Evolutionary conservation across 2,329 filamentous ascomycete species (phyloP), one percentile per base, ranked within the genome.

Genomic region (Ophiostoma ips): DNA sequence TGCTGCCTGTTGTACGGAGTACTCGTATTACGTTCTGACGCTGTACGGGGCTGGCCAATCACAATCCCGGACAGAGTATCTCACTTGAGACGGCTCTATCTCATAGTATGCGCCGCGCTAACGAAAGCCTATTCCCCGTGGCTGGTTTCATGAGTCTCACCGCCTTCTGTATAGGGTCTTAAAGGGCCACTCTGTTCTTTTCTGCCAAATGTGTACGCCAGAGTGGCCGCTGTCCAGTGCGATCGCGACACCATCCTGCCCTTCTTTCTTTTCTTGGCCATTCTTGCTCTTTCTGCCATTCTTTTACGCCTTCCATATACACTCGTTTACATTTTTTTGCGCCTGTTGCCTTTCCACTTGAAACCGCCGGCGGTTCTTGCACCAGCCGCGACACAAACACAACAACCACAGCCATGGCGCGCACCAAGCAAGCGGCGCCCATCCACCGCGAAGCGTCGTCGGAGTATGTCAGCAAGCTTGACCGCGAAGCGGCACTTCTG

Each of bases 361-460:
- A 13, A 45, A 12, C 43, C 28, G 43, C 30, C 30, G 43, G 41
- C 41, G 41, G 41, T 44, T 30, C 6, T 15, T 44, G 4, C 10
- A 31, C 12, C 38, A 12, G 13, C 11, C 21, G 7, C 12, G 24
- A 19, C 41, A 31, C 43, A 11, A 33, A 10, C 31, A 28, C 30
- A 3, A 35, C 21, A 30, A 33, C 24, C 33, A 34, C 9, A 24
- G 49, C 56, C 55, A 87, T 88, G 84, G 83, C 82, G 53, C 78
- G 83, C 59, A 75, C 74, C 50, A 87, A 88, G 66, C 40, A 43
- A 43, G 68, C 75, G 36, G 70, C 68, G 46, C 80, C 84, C 10
- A 66, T 83, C 52, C 75, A 78, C 63, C 78, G 82, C 61, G 75
- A 78, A 56, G 68, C 77, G 2, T 85, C 82, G 8, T 82, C 79